Base-by-base conservation (phyloP, 208 protist species). In the Crithidia sp. region DNA sequence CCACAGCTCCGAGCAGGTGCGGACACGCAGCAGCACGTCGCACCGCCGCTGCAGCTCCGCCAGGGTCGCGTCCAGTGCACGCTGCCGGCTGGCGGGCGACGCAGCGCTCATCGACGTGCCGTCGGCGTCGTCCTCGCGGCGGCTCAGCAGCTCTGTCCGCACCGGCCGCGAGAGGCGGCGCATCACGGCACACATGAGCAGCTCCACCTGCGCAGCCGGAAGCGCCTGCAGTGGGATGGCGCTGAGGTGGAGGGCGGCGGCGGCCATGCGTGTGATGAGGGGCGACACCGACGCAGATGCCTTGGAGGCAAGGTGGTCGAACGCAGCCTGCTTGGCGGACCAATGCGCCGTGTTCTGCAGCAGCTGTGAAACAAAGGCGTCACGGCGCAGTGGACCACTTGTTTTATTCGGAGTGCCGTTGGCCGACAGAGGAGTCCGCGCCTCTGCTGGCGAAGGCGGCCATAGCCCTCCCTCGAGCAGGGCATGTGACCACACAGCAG, bases 171-270 rank as follows among this genome's bases (percentile, higher is more conserved):
- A 71, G 43, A 79, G 49, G 40, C 47, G 55, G 7, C 55, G 74
- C 67, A 79, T 79, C 2, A 69, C 53, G 0, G 56, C 12, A 40
- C 52, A 44, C 74, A 79, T 79, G 16, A 74, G 19, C 40, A 39
- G 12, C 39, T 79, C 74, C 39, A 79, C 14, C 19, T 59, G 59
- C n/a, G 55, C 40, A 14, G 74, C 45, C 4, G 67, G 13, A 17
- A 79, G 55, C 4, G 45, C 14, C n/a, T 64, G 58, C 4, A 72
- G 39, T 2, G 58, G 70, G 2, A 76, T 13, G 66, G 67, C 43
- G 67, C 81, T 86, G 54, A 83, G 52, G 66, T 86, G 76, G 65
- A 86, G 55, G 19, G 63, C 58, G 10, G 81, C 76, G 28, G 71
- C 73, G 0, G 77, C 74, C 54, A 78, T 76, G 14, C 28, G 8